Base-by-base conservation (phyloP, 192 early-diverging fungal species). In the Backusella sp. region DNA sequence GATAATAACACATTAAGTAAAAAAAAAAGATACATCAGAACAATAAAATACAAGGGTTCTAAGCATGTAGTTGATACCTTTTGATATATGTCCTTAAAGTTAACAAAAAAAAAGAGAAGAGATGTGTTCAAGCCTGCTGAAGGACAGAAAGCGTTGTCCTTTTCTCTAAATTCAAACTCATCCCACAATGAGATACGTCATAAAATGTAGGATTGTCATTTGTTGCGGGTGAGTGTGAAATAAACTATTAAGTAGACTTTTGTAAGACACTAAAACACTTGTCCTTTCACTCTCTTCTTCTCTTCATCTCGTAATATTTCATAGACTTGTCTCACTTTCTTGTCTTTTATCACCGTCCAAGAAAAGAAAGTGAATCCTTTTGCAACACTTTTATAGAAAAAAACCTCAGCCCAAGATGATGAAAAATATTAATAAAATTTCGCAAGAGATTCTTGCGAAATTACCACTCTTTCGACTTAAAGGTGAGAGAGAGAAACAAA, bases 401-500 rank as follows among this genome's bases (percentile, higher is more conserved):
- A 17, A 44, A 46, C 39, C 17, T 9, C n/a, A 11, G 70, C 46
- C 39, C 15, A 62, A 52, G 72, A 75, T 56, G 35, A 81, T 81
- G 80, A 75, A 81, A 76, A 83, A 76, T 69, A 77, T 83, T 39
- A 79, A 83, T 68, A 79, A 74, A 70, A 83, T 83, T 62, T 80
- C 82, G 36, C 75, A 80, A 36, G 78, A 83, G 74, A 77, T 83
- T 44, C 78, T 83, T 36, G 73, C 78, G 26, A 83, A 79, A 65
- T 76, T 83, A 30, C 82, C 82, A 15, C 44, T 83, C 28, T 83
- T 77, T 37, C 72, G 82, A 32, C 59, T 83, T 28, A 83, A 83
- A 75, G 82, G 82, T 83, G 75, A 62, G 37, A 39, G 37, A 39
- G 8, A 39, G 37, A 39, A 9, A 39, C 37, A 32, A 32, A 32